Conservation (phyloP, 192 early-diverging fungal genomes). For the Backusella sp. region DNA sequence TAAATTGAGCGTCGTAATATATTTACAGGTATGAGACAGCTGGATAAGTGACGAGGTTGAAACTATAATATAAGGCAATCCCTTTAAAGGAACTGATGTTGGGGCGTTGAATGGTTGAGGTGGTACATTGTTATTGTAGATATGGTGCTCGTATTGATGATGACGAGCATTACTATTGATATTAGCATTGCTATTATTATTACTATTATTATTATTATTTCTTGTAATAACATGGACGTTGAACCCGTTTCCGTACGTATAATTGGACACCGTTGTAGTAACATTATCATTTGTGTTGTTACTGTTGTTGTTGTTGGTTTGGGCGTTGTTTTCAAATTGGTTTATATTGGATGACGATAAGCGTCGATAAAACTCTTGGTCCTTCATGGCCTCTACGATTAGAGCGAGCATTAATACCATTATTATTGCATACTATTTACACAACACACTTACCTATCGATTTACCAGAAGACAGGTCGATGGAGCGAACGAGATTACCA, state of each 20-base stretch:
- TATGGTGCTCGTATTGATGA: background rate
- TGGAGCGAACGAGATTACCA: conserved; percentile 40
- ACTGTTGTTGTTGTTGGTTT: background rate
- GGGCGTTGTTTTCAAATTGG: background rate
- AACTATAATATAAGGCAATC: conserved; percentile 30
- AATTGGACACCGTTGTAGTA: background rate
- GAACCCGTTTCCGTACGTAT: background rate
- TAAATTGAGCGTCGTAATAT: conserved; percentile 37
- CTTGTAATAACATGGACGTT: background rate
- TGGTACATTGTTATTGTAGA: background rate
- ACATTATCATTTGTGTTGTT: background rate
- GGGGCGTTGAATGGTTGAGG: background rate
- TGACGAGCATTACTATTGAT: background rate
- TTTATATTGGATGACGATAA: conserved; percentile 1
- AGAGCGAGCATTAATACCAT: background rate
- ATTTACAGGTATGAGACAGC: conserved; percentile 37
- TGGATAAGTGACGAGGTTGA: conserved; percentile 51
- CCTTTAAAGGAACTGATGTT: background rate
- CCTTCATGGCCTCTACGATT: conserved; percentile 10
- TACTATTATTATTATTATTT: background rate
- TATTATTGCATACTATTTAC: background rate
- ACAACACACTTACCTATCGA: conserved; percentile 16
- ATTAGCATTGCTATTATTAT: background rate
- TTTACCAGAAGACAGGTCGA: conserved; percentile 41
- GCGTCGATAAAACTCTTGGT: conserved; percentile 16